phyloP scores from a whole-genome alignment of 768 basidiomycete genomes.

The Mycena belliarum region DNA sequence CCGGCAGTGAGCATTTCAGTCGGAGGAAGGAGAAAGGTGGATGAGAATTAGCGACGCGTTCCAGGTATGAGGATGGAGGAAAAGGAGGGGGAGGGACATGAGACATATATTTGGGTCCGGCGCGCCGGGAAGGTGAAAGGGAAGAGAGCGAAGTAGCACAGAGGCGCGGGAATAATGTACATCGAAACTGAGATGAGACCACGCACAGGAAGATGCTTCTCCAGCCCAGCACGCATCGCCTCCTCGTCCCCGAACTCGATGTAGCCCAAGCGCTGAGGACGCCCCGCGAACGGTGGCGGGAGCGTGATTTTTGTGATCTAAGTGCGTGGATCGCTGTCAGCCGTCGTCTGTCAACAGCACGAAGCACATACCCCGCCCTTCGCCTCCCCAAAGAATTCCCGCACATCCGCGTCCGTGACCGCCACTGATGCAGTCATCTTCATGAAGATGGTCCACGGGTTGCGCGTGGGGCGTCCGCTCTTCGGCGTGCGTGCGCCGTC shows the following conservation, averaged over 20 bases:
- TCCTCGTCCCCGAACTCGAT: constrained; percentile 91
- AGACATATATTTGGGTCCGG: too few species aligned
- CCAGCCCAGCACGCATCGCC: constrained; percentile 77
- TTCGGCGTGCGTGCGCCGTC: constrained; percentile 72
- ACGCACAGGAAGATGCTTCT: constrained; percentile 71
- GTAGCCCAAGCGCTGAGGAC: constrained; percentile 67
- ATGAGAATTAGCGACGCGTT: background rate
- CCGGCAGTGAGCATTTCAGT: background rate
- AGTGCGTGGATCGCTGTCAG: constrained; percentile 24
- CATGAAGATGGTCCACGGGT: constrained; percentile 88
- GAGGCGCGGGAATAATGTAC: too few species aligned
- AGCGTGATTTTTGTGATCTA: constrained; percentile 72
- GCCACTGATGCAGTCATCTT: constrained; percentile 50
- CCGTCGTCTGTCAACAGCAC: background rate
- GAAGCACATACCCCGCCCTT: constrained; percentile 59
- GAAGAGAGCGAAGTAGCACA: too few species aligned
- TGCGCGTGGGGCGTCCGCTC: constrained; percentile 57
- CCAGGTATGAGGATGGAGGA: background rate
- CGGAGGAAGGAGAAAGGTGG: background rate
- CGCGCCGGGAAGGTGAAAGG: too few species aligned
- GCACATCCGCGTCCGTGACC: constrained; percentile 63
- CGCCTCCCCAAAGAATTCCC: constrained; percentile 76
- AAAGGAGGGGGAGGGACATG: background rate
- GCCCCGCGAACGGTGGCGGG: constrained; percentile 49
- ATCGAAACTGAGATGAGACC: too few species aligned